Conservation (phyloP, 192 early-diverging fungal species). For the Rhizophagus prolifer region DNA sequence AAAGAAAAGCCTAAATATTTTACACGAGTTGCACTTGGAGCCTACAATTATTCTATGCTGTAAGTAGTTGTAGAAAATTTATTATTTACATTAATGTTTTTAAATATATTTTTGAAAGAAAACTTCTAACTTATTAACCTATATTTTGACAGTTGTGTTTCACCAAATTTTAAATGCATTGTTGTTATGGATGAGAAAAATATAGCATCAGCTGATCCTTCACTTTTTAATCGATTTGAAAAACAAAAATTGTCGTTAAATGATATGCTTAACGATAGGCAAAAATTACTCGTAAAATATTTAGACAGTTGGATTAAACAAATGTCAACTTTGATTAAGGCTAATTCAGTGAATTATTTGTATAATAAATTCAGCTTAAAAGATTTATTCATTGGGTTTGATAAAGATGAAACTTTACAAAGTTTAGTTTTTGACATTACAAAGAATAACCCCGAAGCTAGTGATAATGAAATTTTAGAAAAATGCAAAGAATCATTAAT, state of each 20-base stretch:
- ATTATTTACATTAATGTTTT: neutral
- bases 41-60: constrained; percentile 23
- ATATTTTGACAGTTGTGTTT: neutral
- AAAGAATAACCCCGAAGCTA: neutral
- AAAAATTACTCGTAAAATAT: too few species aligned
- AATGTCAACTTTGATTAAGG: constrained; percentile 3
- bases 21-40: constrained; percentile 13
- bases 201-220: too few species aligned
- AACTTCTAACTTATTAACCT: neutral
- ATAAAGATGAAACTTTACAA: too few species aligned
- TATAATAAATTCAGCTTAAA: neutral
- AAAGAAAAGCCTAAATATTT: too few species aligned
- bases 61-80: neutral
- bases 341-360: neutral
- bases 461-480: constrained; percentile 10
- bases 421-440: too few species aligned
- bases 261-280: too few species aligned
- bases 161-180: constrained; percentile 18
- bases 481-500: constrained; percentile 26
- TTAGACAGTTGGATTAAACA: too few species aligned
- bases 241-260: too few species aligned
- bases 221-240: too few species aligned
- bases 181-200: too few species aligned
- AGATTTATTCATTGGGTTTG: constrained; percentile 30
- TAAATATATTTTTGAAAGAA: neutral